Evolutionary conservation across 352 stramenopile genomes (phyloP).

Genomic region (Globisporangium megalacanthum): DNA sequence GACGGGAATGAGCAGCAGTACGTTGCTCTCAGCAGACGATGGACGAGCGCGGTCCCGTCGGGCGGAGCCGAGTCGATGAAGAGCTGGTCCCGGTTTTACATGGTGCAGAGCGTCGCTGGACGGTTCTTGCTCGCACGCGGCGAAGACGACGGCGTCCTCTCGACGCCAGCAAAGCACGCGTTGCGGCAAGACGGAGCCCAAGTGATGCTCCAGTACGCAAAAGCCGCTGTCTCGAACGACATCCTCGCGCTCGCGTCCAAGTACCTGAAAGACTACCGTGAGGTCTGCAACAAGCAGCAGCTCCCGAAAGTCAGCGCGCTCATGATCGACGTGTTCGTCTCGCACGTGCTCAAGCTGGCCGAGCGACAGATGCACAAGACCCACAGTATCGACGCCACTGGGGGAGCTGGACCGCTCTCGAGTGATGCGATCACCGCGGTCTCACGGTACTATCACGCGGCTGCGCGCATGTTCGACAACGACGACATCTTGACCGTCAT

Average conservation of each 20-base stretch:
- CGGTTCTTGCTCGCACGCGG: slow-evolving; percentile 26
- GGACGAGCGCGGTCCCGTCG: slow-evolving; percentile 31
- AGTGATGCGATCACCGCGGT: slow-evolving; percentile 36
- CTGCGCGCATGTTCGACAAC: slow-evolving; percentile 82
- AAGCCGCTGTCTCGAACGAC: slow-evolving; percentile 57
- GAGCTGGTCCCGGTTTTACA: slow-evolving; percentile 57
- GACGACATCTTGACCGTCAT: slow-evolving; percentile 67
- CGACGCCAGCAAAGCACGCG: slow-evolving; percentile 18
- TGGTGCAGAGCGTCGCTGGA: slow-evolving; percentile 43
- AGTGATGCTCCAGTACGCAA: slow-evolving; percentile 65
- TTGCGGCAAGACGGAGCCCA: slow-evolving; percentile 30
- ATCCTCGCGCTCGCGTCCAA: slow-evolving; percentile 66
- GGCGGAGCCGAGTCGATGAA: slow-evolving; percentile 45
- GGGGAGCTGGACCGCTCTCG: slow-evolving; percentile 3
- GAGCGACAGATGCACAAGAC: slow-evolving; percentile 50
- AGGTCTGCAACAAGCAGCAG: slow-evolving; percentile 56
- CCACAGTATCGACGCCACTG: neutral
- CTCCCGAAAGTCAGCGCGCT: slow-evolving; percentile 69
- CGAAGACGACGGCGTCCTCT: slow-evolving; percentile 25
- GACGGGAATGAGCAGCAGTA: slow-evolving; percentile 9
- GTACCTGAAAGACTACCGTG: slow-evolving; percentile 72
- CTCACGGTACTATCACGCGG: slow-evolving; percentile 63
- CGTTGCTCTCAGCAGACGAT: slow-evolving; percentile 29
- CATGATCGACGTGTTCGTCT: slow-evolving; percentile 82
- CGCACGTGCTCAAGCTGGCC: slow-evolving; percentile 70